Evolutionary conservation across 2,329 filamentous ascomycete genomes (phyloP).

Genomic region (Epichloe bromicola): DNA sequence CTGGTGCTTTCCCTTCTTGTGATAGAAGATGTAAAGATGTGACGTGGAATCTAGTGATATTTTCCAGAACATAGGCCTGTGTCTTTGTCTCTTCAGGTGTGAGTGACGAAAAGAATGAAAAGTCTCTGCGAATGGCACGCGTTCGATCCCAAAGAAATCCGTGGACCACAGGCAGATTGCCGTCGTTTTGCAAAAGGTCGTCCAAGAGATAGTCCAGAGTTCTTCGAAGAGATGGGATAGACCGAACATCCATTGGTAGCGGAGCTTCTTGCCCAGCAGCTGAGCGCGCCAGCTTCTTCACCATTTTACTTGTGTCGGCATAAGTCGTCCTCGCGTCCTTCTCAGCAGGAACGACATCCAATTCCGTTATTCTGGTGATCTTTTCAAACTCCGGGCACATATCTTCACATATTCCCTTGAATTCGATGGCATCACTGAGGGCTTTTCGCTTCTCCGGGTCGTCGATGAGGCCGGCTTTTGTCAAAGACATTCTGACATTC

Average conservation of each 20-base stretch:
- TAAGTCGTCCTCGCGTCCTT: slow-evolving; percentile 32
- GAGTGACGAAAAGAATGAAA: slow-evolving; percentile 53
- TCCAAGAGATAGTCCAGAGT: slow-evolving; percentile 53
- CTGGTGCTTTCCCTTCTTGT: slow-evolving; percentile 38
- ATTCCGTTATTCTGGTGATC: slow-evolving; percentile 47
- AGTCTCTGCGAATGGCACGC: slow-evolving; percentile 53
- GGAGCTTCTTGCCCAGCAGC: slow-evolving; percentile 56
- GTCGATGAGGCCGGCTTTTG: slow-evolving; percentile 48
- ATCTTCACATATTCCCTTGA: slow-evolving; percentile 55
- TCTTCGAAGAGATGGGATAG: slow-evolving; percentile 41
- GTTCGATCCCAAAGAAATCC: slow-evolving; percentile 58
- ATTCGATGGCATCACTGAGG: slow-evolving; percentile 50
- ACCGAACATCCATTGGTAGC: slow-evolving; percentile 54
- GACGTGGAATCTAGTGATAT: slow-evolving; percentile 54
- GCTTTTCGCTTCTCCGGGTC: slow-evolving; percentile 50
- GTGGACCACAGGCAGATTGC: slow-evolving; percentile 41
- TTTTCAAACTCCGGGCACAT: slow-evolving; percentile 59
- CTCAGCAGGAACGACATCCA: slow-evolving; percentile 43
- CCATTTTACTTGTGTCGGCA: slow-evolving; percentile 41
- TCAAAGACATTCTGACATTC: slow-evolving; percentile 42
- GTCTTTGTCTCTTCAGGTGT: slow-evolving; percentile 41
- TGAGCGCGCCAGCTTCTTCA: slow-evolving; percentile 55
- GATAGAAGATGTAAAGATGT: slow-evolving; percentile 51
- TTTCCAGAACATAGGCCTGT: slow-evolving; percentile 51
- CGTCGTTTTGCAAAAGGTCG: slow-evolving; percentile 41